Base-by-base conservation (phyloP, 768 basidiomycete genomes). In the Termitomyces sp. region DNA sequence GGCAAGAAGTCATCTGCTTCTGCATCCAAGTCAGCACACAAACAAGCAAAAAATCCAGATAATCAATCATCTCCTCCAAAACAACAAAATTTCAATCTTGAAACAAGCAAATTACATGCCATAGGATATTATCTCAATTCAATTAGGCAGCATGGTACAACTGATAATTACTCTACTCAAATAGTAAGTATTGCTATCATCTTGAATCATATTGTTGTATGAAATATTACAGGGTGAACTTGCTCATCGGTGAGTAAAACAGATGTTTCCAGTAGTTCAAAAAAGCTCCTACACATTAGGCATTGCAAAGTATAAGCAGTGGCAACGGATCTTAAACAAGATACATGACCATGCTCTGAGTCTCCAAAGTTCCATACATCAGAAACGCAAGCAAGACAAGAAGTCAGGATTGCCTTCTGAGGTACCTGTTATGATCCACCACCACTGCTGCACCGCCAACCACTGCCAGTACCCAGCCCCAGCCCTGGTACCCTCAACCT, bases 101-200 rank as follows among this genome's bases (percentile, higher is more conserved):
- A 18, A 0, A 76, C 70, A 2, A 70, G 67, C 59, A 78, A 77
- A 43, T 35, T 64, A 0, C 73, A 75, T 60, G 61, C 69, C 0
- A 54, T 79, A 0, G 71, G 70, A 0, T 68, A 78, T 51, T 73
- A 74, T 44, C 55, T 65, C 0, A 22, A 44, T 0, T 45, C 52
- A 0, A 74, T 78, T 9, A 20, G 28, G 0, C 0, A 2, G 0
- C 69, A 64, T 41, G 73, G 78, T 0, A 72, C 72, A 0, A 71
- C 70, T 2, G 74, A 79, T 46, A 66, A 63, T 1, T 77, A 72
- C 55, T 70, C 71, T 0, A 77, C 73, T 1, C 70, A 74, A 26
- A 45, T 65, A 8, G 76, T 79, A 51, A 52, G 64, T 57, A 14
- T 18, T 38, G 36, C 32, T 16, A 52, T 67, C 13, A 62, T 32